phyloP scores from a whole-genome alignment of 805 yeast genomes.

The Groenewaldozyma tartarivorans region DNA sequence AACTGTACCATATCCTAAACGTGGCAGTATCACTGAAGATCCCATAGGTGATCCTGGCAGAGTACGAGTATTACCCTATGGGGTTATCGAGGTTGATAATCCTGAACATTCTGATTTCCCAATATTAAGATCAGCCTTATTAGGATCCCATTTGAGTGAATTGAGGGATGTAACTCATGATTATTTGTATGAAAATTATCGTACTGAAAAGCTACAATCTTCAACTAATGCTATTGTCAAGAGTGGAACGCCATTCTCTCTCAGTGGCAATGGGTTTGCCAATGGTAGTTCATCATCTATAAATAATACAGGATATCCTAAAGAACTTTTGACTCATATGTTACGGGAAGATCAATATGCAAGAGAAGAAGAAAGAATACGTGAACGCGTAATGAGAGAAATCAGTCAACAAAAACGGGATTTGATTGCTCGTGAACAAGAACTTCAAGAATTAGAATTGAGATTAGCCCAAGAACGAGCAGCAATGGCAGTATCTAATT shows the following conservation, averaged over 20 bases:
- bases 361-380: slow-evolving; percentile 30
- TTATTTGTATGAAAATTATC: slow-evolving; percentile 63
- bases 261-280: background rate
- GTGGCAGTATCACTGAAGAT: slow-evolving; percentile 15
- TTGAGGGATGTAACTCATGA: slow-evolving; percentile 74
- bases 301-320: slow-evolving; percentile 18
- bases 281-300: background rate
- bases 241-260: too few species aligned
- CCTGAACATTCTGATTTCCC: slow-evolving; percentile 25
- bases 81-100: slow-evolving; percentile 35
- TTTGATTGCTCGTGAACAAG: slow-evolving; percentile 30
- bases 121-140: slow-evolving; percentile 50
- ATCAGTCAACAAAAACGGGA: slow-evolving; percentile 29
- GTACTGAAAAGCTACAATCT: slow-evolving; percentile 52
- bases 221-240: background rate
- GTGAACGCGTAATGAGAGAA: slow-evolving; percentile 31
- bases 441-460: slow-evolving; percentile 32
- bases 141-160: slow-evolving; percentile 71
- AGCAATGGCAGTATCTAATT: background rate
- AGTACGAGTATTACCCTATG: slow-evolving; percentile 55
- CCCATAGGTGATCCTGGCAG: slow-evolving; percentile 24
- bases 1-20: slow-evolving; percentile 21
- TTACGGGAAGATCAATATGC: slow-evolving; percentile 34
- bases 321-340: slow-evolving; percentile 30
- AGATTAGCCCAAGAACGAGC: slow-evolving; percentile 12